Evolutionary conservation across 2,329 filamentous ascomycete species (phyloP).

Genomic region (Fusarium setosum): DNA sequence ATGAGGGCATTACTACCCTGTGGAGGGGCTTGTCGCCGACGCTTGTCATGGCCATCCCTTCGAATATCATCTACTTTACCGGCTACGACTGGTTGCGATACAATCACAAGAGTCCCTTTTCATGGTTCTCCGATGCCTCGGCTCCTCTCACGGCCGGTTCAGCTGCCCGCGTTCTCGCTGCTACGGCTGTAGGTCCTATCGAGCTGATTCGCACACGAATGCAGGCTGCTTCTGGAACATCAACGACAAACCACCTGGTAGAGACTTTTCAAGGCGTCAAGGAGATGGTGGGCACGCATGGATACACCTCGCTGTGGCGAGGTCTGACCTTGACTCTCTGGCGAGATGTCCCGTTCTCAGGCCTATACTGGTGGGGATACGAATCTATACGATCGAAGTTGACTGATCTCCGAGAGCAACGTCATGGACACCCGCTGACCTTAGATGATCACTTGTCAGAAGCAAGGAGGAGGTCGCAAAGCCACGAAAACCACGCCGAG

Average conservation of each 20-base stretch:
- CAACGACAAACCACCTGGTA: conserved; percentile 76
- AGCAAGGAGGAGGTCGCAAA: conserved; percentile 67
- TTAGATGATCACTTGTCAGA: conserved; percentile 51
- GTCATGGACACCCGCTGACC: conserved; percentile 53
- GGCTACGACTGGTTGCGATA: conserved; percentile 95
- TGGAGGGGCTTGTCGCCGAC: conserved; percentile 97
- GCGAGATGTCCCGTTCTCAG: conserved; percentile 97
- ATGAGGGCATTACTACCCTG: conserved; percentile 87
- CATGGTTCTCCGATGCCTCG: conserved; percentile 72
- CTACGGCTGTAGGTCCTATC: conserved; percentile 86
- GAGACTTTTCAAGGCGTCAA: conserved; percentile 81
- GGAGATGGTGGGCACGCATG: conserved; percentile 81
- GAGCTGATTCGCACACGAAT: conserved; percentile 95
- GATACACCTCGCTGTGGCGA: conserved; percentile 88
- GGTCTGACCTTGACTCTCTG: conserved; percentile 92
- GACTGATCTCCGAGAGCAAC: conserved; percentile 73
- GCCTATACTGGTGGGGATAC: conserved; percentile 98
- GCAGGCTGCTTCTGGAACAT: conserved; percentile 76
- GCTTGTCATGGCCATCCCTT: conserved; percentile 91
- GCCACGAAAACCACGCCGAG: conserved; percentile 75
- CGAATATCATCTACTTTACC: conserved; percentile 98
- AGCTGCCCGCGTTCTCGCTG: conserved; percentile 81
- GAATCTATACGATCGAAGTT: conserved; percentile 81
- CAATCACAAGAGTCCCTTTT: conserved; percentile 78
- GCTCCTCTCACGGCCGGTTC: conserved; percentile 85